These are phyloP conservation scores for Colletotrichum lini DNA, from an alignment of 2,329 filamentous ascomycete species.

Conservation along the genomic window DNA sequence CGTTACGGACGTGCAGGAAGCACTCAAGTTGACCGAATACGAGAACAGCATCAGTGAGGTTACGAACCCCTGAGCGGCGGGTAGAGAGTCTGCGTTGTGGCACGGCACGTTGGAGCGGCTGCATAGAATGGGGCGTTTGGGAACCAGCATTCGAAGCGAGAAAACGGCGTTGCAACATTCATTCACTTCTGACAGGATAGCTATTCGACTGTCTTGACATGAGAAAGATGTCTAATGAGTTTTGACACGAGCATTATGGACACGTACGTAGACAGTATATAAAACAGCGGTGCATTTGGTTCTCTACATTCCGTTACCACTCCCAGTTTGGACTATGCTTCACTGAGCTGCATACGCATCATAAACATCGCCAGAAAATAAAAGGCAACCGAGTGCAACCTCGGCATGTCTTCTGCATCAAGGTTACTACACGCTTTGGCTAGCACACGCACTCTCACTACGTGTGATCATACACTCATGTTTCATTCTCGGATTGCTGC, in stretches of 20 bases:
- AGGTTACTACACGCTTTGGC: not conserved
- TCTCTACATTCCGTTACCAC: not conserved
- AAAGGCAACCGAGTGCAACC: not conserved
- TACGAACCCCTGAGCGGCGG: conserved; percentile 11
- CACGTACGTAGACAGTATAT: conserved; percentile 18
- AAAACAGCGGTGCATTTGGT: conserved; percentile 22
- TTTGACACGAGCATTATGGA: conserved; percentile 16
- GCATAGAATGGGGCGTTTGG: conserved; percentile 34
- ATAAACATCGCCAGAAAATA: not conserved
- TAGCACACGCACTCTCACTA: no score
- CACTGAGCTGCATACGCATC: not conserved
- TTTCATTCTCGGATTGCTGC: not conserved
- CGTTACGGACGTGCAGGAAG: conserved; percentile 86
- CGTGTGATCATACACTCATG: conserved; percentile 5
- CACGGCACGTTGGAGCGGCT: not conserved
- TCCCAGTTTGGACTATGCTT: no score
- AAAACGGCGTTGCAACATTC: not conserved
- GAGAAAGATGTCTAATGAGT: conserved; percentile 10
- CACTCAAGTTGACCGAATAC: conserved; percentile 83
- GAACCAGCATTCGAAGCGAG: conserved; percentile 29
- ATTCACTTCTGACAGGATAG: not conserved
- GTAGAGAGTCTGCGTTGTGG: no score
- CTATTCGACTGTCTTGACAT: not conserved
- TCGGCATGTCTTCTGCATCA: not conserved
- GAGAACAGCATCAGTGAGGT: conserved; percentile 64